Base-by-base conservation (phyloP, 1,139 yeast species). In the Yamadazyma blattariae region DNA sequence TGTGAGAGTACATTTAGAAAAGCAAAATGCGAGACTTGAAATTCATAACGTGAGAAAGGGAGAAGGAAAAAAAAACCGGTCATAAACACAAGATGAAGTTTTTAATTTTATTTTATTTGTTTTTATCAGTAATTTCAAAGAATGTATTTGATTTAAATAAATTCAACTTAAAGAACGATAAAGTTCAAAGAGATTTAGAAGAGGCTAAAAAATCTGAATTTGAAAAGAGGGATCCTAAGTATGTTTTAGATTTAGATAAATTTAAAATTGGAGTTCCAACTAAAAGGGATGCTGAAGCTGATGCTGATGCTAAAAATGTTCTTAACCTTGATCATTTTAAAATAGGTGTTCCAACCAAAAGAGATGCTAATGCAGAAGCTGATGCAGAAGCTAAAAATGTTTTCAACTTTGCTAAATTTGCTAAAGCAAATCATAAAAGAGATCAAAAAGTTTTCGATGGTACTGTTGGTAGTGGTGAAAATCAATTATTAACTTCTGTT, bases 271-370 rank as follows among this genome's bases (percentile, higher is more conserved):
- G 40, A 20, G 32, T 27, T n/a, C 33, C 30, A 11, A 30, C 33
- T 2, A 48, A 51, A 52, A 53, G 29, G 42, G 57, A 27, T 52
- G 52, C n/a, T 52, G 57, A 27, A 51, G 51, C 56, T 11, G 57
- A 27, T 51, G 52, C n/a, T 52, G 57, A 27, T 51, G 50, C 56
- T 10, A 59, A 58, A 33, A 52, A 57, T 35, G 46, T 58, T 32
- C 39, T 48, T 20, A 40, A 46, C 12, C 9, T 35, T 1, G 29
- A 24, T 4, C 33, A 33, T 11, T 41, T 44, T 21, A 41, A 40
- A 31, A 37, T 25, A 5, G 32, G 40, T 22, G 29, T 25, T 12
- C 31, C 28, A n/a, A 33, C 36, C 7, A 49, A 52, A 38, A 45
- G 59, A 33, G 56, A 50, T 6, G 49, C 47, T 3, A 30, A 46